phyloP scores from a whole-genome alignment of 2,329 filamentous ascomycete genomes.

The Curvularia verruculosa region DNA sequence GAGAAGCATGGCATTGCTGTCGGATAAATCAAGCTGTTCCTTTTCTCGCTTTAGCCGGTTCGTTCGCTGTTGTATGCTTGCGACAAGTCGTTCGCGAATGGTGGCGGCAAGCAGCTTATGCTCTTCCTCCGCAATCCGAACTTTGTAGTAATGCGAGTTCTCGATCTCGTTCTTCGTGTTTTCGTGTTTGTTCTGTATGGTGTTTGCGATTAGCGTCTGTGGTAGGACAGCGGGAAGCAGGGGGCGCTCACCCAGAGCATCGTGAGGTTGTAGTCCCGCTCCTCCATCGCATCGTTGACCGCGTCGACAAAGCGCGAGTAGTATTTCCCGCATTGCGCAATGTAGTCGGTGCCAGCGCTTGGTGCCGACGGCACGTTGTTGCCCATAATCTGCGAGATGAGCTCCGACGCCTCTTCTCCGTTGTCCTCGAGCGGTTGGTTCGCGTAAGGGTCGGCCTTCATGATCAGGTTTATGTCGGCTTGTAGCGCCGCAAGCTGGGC shows the following conservation, averaged over 20 bases:
- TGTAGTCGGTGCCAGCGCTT: conserved; percentile 70
- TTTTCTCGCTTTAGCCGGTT: conserved; percentile 67
- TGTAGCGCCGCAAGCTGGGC: conserved; percentile 92
- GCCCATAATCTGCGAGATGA: conserved; percentile 57
- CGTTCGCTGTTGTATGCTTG: conserved; percentile 63
- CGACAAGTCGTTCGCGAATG: conserved; percentile 66
- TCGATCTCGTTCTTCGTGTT: conserved; percentile 62
- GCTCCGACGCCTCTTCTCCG: conserved; percentile 69
- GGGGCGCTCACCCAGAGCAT: conserved; percentile 73
- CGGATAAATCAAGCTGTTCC: conserved; percentile 69
- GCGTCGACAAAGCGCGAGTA: conserved; percentile 86
- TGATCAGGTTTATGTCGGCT: conserved; percentile 84
- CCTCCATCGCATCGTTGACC: conserved; percentile 86
- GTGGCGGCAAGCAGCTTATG: conserved; percentile 64
- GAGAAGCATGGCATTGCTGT: conserved; percentile 68
- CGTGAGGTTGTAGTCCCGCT: conserved; percentile 81
- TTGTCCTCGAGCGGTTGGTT: conserved; percentile 70
- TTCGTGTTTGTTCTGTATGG: conserved; percentile 61
- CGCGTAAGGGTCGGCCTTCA: conserved; percentile 81
- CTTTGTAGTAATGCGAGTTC: conserved; percentile 63
- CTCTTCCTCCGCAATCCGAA: conserved; percentile 68
- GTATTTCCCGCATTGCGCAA: conserved; percentile 72
- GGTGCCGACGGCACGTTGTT: conserved; percentile 50
- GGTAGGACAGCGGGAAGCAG: not conserved
- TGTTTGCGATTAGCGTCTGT: conserved; percentile 20